Conservation (phyloP, 345 rosid species). For the Populus ilicifolia region DNA sequence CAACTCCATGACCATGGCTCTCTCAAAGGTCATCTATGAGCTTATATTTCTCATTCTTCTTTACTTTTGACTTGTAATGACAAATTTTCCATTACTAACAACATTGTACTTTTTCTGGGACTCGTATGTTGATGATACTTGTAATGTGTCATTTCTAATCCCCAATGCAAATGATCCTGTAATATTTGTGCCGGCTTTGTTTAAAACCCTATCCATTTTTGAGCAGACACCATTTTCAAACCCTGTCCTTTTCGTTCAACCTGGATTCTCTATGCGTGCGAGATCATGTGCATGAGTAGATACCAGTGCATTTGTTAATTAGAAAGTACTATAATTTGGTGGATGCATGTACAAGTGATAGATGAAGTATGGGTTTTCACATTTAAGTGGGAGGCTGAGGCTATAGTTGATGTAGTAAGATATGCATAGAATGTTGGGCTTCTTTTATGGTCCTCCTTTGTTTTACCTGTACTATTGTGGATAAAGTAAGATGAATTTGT, state of each 20-base stretch:
- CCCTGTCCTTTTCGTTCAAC: background rate
- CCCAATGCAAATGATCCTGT: background rate
- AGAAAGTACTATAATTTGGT: too few species aligned
- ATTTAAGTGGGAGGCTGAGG: background rate
- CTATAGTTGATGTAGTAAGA: background rate
- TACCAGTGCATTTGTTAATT: background rate
- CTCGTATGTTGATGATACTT: background rate
- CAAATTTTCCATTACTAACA: background rate
- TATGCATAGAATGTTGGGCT: background rate
- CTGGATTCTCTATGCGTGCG: background rate
- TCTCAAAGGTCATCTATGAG: conserved; percentile 66
- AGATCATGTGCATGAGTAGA: background rate
- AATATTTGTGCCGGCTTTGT: background rate
- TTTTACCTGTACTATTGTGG: background rate
- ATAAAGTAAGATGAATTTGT: background rate
- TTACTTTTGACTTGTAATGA: background rate
- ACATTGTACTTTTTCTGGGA: background rate
- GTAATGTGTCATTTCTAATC: background rate
- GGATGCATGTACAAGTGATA: background rate
- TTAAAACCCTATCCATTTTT: background rate
- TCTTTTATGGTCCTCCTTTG: background rate
- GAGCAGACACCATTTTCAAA: background rate
- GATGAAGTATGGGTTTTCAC: background rate
- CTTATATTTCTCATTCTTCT: background rate
- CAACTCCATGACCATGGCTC: conserved; percentile 56